Conservation (phyloP, 768 basidiomycete species). For the Agaricus blazei region DNA sequence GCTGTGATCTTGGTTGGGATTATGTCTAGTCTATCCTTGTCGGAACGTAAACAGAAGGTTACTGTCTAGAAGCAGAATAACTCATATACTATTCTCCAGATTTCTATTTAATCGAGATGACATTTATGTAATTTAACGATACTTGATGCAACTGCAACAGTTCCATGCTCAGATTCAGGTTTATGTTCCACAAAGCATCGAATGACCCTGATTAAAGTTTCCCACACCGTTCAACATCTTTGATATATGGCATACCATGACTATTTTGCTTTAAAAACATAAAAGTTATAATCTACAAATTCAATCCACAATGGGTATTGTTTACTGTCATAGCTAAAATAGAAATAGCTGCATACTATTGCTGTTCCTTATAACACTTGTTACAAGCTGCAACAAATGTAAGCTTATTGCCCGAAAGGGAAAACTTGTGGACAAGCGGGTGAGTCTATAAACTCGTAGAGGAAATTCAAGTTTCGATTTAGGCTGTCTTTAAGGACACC, state of each 20-base stretch:
- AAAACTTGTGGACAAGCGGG: conserved; percentile 4
- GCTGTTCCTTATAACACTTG: too few relatives aligned
- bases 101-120: too few relatives aligned
- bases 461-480: conserved; percentile 9
- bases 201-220: neutral
- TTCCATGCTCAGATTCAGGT: neutral
- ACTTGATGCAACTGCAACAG: too few relatives aligned
- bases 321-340: too few relatives aligned
- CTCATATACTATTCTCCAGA: neutral
- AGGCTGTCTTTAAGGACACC: conserved; percentile 7
- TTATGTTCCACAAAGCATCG: neutral
- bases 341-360: neutral
- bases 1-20: conserved; percentile 22
- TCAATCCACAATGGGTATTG: too few relatives aligned
- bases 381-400: neutral
- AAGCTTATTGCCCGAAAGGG: conserved; percentile 3
- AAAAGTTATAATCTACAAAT: too few relatives aligned
- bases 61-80: neutral
- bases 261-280: too few relatives aligned
- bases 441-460: neutral
- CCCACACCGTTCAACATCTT: too few relatives aligned
- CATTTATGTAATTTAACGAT: too few relatives aligned
- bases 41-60: neutral
- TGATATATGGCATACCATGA: too few relatives aligned
- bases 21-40: neutral